A percentile compares a stretch with the other conserved stretches of the same genome.
Evolutionary conservation across 2,329 filamentous ascomycete species (phyloP).

Genomic region (Sclerotinia glacialis): DNA sequence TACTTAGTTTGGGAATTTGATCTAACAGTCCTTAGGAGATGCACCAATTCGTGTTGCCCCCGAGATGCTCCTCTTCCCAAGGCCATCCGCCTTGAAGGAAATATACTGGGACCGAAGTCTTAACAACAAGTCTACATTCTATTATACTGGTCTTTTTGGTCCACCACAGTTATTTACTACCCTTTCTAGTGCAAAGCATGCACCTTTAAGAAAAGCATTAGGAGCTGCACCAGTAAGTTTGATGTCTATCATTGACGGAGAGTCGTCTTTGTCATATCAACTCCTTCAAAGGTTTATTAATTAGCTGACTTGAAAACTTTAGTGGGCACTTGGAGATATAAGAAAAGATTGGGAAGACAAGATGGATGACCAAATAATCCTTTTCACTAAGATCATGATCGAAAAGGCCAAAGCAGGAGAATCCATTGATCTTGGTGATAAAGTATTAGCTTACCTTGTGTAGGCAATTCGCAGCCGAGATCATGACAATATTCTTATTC

Average conservation of each 20-base stretch:
- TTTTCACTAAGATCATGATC: conserved; percentile 1
- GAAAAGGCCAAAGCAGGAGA: conserved; percentile 8
- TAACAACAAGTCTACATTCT: conserved; percentile 41
- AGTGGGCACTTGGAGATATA: conserved; percentile 13
- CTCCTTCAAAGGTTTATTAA: no score
- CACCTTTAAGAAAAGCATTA: conserved; percentile 11
- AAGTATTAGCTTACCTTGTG: neutral
- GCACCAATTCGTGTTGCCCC: conserved; percentile 32
- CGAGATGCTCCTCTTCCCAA: conserved; percentile 41
- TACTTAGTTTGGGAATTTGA: no score
- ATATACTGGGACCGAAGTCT: conserved; percentile 44
- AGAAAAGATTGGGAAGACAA: neutral
- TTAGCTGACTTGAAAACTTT: neutral
- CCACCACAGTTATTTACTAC: conserved; percentile 37
- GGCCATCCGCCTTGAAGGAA: conserved; percentile 40
- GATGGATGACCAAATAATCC: neutral
- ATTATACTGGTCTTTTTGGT: conserved; percentile 41
- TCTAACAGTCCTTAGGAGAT: conserved; percentile 29
- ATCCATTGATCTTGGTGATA: conserved; percentile 2
- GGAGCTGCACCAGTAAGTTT: neutral
- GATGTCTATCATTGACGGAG: neutral
- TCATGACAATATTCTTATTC: conserved; percentile 44
- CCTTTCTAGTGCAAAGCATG: neutral
- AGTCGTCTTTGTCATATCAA: neutral
- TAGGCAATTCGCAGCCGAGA: conserved; percentile 37